Evolutionary conservation across 768 basidiomycete genomes (phyloP), one percentile per base, ranked within the genome.

Genomic region (Mrakia blollopis): DNA sequence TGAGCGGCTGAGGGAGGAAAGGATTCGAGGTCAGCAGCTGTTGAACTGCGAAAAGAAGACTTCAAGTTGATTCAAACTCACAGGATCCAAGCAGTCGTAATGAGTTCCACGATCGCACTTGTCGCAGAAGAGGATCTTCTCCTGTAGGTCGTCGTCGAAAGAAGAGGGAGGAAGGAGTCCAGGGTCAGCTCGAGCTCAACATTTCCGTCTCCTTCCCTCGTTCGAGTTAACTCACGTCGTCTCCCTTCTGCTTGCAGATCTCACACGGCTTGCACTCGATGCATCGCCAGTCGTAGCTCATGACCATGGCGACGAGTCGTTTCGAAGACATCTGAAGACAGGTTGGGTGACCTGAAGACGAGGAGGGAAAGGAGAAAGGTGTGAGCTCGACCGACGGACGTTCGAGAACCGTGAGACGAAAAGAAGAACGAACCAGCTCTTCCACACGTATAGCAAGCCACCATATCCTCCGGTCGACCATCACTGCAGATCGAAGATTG

Each of bases 191-290:
- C 72, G 52, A 63, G 52, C 60, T 73, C 72, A 30, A 23, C n/a
- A 9, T 13, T 35, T 18, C 39, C 57, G 52, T n/a, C 23, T 41
- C 10, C 65, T 10, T 50, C 18, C 16, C n/a, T 23, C 7, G 50
- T 1, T 16, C 41, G 25, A 14, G 41, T n/a, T n/a, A 3, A 86
- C 93, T 85, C 84, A 96, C 95, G 84, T 94, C 93, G 83, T 93
- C 91, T 30, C 91, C 92, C 82, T 94, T 94, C 80, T 89, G 85
- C 63, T 87, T 84, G 82, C 95, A 98, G 75, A 93, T 85, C 85
- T 94, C 92, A 83, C 95, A 98, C 76, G 86, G 89, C 86, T 96
- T 97, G 86, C 95, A 97, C 79, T 94, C 92, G 50, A 89, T 87
- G 82, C 95, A 98, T 78, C 88, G 88, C 95, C 95, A 98, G 23